Evolutionary conservation across 306 rosid genomes (phyloP).

Genomic region (Urtica urens): DNA sequence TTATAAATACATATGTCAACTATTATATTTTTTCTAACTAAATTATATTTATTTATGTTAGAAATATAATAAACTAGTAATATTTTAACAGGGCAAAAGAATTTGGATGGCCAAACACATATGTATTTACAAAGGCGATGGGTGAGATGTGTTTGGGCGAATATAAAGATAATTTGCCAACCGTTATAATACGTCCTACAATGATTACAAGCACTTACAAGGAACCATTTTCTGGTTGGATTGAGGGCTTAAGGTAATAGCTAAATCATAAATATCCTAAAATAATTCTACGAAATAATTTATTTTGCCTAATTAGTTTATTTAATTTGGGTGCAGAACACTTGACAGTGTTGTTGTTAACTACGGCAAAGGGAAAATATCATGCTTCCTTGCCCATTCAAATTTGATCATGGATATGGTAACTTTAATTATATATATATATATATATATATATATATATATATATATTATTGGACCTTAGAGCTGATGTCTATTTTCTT

Average conservation of each 20-base stretch:
- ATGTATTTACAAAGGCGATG: conserved; percentile 33
- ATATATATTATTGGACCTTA: no score
- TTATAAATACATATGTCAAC: no score
- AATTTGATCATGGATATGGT: conserved; percentile 25
- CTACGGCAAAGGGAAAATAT: conserved; percentile 29
- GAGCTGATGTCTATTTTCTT: no score
- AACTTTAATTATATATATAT: background rate
- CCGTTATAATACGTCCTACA: conserved; percentile 20
- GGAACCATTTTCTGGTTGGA: conserved; percentile 37
- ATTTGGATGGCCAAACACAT: conserved; percentile 36
- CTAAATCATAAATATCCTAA: background rate
- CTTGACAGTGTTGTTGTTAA: conserved; percentile 22
- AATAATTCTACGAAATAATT: background rate
- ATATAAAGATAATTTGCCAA: conserved; percentile 11
- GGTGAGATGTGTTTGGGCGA: conserved; percentile 30
- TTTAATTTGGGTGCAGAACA: conserved; percentile 18
- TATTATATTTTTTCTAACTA: no score
- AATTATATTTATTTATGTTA: background rate
- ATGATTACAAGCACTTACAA: conserved; percentile 13
- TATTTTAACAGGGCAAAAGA: conserved; percentile 18
- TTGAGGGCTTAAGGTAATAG: conserved; percentile 32
- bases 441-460: background rate
- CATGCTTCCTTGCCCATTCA: conserved; percentile 23
- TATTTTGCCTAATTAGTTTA: background rate
- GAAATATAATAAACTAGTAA: background rate